phyloP scores from a whole-genome alignment of 768 basidiomycete species.

The Mycena rebaudengoi region DNA sequence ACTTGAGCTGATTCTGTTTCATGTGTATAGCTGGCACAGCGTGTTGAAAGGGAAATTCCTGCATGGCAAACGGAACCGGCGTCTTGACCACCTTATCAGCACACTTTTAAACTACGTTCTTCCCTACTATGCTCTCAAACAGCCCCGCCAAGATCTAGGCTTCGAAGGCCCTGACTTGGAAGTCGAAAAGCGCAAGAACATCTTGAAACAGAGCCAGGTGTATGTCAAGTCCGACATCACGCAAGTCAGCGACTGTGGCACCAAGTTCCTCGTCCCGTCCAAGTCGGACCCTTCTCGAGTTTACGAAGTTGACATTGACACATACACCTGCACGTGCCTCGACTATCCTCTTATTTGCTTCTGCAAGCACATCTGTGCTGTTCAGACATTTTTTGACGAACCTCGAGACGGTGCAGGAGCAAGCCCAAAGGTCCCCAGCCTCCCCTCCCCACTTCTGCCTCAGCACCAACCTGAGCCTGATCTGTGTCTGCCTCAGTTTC shows the following conservation, averaged over 20 bases:
- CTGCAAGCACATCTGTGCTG: slow-evolving; percentile 31
- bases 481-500: too few relatives aligned
- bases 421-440: too few relatives aligned
- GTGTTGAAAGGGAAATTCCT: slow-evolving; percentile 36
- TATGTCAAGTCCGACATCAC: slow-evolving; percentile 13
- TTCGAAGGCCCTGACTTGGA: slow-evolving; percentile 34
- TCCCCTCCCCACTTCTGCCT: too few relatives aligned
- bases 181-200: slow-evolving; percentile 8
- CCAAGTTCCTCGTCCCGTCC: slow-evolving; percentile 10
- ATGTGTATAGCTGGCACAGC: slow-evolving; percentile 26
- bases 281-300: not conserved
- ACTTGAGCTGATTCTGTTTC: not conserved
- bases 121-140: slow-evolving; percentile 22
- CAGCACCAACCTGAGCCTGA: too few relatives aligned
- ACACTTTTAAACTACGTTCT: slow-evolving; percentile 25
- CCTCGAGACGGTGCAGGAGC: too few relatives aligned
- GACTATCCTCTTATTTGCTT: slow-evolving; percentile 24
- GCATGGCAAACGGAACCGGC: slow-evolving; percentile 30
- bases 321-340: slow-evolving; percentile 15
- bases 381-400: slow-evolving; percentile 18
- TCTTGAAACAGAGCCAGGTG: not conserved
- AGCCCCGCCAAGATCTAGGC: slow-evolving; percentile 25
- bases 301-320: slow-evolving; percentile 17
- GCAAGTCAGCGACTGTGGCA: not conserved
- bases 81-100: slow-evolving; percentile 30